Evolutionary conservation across 148 eudicot genomes (phyloP), one percentile per base, ranked within the genome.

Genomic region (Chenopodium quinoa): DNA sequence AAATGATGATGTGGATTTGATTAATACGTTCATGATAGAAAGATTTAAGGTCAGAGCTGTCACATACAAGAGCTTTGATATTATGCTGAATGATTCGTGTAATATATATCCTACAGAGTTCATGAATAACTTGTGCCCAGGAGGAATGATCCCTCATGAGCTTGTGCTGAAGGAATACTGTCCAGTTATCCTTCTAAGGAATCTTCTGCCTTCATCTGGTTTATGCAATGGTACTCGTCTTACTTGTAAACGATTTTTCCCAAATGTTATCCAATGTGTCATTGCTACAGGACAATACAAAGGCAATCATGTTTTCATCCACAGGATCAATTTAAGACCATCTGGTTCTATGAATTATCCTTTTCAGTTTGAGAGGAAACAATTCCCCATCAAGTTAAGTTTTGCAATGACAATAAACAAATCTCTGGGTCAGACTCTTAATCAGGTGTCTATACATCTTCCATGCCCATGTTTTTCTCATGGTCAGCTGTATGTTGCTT

Each of bases 351-450:
- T 20, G 29, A 27, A 69, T 1, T 69, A 52, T 4, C 54, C 68
- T 1, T 71, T 72, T 20, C 37, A 56, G 17, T 72, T 80, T 22
- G 31, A 72, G 50, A 29, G 82, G 20, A 71, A 34, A 37, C 76
- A 80, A n/a, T 29, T 75, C 66, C 66, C 78, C 4, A 31, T 56
- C 47, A 75, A 72, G 19, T 27, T 80, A 1, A 54, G 82, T 22
- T 79, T 79, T 9, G 66, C 82, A 12, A 79, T 79, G 76, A 79
- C 82, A 0, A 72, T 80, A 1, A 80, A 72, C 37, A 80, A 80
- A n/a, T 44, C 56, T 4, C 82, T 73, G 34, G 82, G 77, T 2
- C 77, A 80, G 5, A 80, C 77, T 0, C 16, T 80, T 0, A 9
- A 58, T 0, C 14, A 60, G 4, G 82, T 80, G 0, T 56, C 10